phyloP scores from a whole-genome alignment of 1,139 yeast genomes.

The Diutina mesorugosa region DNA sequence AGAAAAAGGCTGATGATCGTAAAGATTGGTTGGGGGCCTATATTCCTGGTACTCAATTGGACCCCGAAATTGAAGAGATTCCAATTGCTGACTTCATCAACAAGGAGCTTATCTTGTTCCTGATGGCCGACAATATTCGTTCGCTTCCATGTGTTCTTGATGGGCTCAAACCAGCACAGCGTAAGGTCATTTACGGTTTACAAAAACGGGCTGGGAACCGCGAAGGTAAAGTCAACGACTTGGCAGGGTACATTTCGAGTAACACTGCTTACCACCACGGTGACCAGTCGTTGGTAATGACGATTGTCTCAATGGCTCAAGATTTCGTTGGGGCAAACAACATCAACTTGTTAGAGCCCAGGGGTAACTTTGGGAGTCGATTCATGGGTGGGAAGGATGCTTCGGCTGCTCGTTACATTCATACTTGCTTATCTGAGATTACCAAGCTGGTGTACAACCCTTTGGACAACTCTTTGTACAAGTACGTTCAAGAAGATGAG shows the following conservation, averaged over 20 bases:
- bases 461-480: conserved; percentile 66
- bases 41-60: conserved; percentile 86
- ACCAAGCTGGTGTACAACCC: conserved; percentile 70
- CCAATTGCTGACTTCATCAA: conserved; percentile 93
- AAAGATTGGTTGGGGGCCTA: conserved; percentile 91
- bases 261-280: conserved; percentile 96
- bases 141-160: conserved; percentile 92
- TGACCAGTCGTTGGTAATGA: conserved; percentile 74
- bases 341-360: conserved; percentile 72
- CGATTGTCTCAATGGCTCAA: conserved; percentile 90
- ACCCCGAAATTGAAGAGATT: conserved; percentile 62
- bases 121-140: conserved; percentile 93
- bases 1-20: conserved; percentile 93
- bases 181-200: conserved; percentile 84
- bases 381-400: conserved; percentile 98
- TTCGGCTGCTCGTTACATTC: conserved; percentile 96
- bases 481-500: conserved; percentile 86
- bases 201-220: conserved; percentile 65
- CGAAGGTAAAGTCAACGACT: conserved; percentile 84
- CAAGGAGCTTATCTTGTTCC: conserved; percentile 85
- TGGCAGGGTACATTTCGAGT: conserved; percentile 84
- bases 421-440: conserved; percentile 68
- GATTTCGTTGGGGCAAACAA: conserved; percentile 91
- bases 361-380: conserved; percentile 95
- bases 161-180: conserved; percentile 95